Evolutionary conservation across 176 grass and related monocot species (phyloP).

Genomic region (Rhynchospora pubera): DNA sequence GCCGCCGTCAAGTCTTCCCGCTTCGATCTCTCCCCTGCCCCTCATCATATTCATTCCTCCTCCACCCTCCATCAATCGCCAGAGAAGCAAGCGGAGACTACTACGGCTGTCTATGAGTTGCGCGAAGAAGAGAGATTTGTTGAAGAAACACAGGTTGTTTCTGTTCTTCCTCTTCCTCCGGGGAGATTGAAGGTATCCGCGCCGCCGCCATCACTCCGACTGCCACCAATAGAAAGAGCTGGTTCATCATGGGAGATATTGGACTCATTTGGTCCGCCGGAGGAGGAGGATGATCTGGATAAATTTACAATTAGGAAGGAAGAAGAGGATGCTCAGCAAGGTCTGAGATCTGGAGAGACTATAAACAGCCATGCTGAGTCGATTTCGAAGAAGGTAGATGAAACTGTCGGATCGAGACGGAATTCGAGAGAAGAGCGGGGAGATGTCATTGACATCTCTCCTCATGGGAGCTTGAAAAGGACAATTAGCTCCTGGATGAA

Average conservation of each 20-base stretch:
- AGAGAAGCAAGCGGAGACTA: too few relatives aligned
- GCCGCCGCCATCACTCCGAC: background rate
- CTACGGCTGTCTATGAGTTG: too few relatives aligned
- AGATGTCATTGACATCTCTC: constrained; percentile 32
- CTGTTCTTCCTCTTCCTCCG: constrained; percentile 1
- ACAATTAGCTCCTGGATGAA: constrained; percentile 52
- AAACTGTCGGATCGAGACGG: background rate
- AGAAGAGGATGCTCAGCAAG: background rate
- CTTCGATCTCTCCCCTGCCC: background rate
- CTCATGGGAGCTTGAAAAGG: constrained; percentile 44
- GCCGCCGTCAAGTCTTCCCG: constrained; percentile 23
- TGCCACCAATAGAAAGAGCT: background rate
- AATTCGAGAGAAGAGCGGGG: background rate
- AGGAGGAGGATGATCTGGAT: too few relatives aligned
- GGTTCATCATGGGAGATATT: constrained; percentile 23
- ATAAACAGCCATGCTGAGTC: background rate
- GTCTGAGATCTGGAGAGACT: constrained; percentile 22
- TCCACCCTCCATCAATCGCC: background rate
- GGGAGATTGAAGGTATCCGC: constrained; percentile 6
- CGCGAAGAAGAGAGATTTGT: too few relatives aligned
- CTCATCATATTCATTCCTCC: background rate
- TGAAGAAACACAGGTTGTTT: background rate
- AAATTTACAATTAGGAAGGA: too few relatives aligned
- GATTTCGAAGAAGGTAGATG: constrained; percentile 8
- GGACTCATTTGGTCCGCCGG: constrained; percentile 12